Conservation (phyloP, 495 filamentous ascomycete genomes). For the Xylaria scruposa region DNA sequence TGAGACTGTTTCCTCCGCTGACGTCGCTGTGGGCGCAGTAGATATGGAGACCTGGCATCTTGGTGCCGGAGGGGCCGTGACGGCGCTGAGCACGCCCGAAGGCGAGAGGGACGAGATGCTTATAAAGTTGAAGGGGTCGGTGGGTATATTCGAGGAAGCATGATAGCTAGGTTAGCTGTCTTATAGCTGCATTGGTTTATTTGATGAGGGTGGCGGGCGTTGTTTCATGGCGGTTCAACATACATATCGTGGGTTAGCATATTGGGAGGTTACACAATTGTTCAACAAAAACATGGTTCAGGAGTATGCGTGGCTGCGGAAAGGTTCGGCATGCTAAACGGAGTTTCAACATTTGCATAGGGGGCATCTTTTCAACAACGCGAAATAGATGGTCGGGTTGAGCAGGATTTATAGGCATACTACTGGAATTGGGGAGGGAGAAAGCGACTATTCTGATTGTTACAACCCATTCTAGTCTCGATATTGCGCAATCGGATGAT, state of each 20-base stretch:
- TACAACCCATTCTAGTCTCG: neutral
- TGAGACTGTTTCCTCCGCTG: slow-evolving; percentile 36
- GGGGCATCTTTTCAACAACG: slow-evolving; percentile 20
- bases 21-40: slow-evolving; percentile 19
- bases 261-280: neutral
- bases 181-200: neutral
- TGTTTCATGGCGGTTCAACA: slow-evolving; percentile 16
- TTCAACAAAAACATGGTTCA: slow-evolving; percentile 9
- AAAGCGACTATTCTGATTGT: neutral
- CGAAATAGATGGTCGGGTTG: neutral
- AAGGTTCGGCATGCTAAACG: neutral
- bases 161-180: slow-evolving; percentile 16
- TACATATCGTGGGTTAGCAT: neutral
- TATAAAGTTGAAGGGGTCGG: slow-evolving; percentile 74
- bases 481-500: neutral
- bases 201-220: neutral
- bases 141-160: slow-evolving; percentile 59
- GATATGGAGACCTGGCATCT: slow-evolving; percentile 72
- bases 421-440: neutral
- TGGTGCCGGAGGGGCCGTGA: slow-evolving; percentile 89
- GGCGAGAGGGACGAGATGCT: slow-evolving; percentile 93
- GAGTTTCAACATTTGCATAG: slow-evolving; percentile 17
- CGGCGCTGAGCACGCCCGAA: slow-evolving; percentile 73
- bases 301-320: neutral
- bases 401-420: neutral